phyloP scores from a whole-genome alignment of 2,329 filamentous ascomycete species.

The Penicillium frequentans region DNA sequence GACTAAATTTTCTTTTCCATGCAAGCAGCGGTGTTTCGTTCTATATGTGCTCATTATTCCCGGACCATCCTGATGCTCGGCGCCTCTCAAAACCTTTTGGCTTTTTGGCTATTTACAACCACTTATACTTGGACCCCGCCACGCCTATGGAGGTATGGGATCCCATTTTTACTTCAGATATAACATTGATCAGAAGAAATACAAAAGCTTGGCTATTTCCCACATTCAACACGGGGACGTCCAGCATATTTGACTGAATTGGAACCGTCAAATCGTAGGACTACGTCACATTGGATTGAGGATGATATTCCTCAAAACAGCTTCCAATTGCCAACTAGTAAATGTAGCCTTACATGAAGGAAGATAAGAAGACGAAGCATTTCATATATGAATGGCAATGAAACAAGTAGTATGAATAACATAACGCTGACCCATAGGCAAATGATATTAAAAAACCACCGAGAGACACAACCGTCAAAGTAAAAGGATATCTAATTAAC shows the following conservation, averaged over 20 bases:
- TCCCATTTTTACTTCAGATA: not conserved
- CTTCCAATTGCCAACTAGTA: too few species aligned
- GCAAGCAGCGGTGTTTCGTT: constrained; percentile 9
- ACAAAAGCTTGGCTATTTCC: not conserved
- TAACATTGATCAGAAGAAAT: constrained; percentile 4
- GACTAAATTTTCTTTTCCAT: constrained; percentile 1
- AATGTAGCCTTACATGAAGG: not conserved
- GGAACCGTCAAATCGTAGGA: not conserved
- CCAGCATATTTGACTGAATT: not conserved
- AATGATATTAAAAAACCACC: not conserved
- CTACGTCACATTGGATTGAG: too few species aligned
- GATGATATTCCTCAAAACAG: too few species aligned
- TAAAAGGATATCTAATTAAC: too few species aligned
- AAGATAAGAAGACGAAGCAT: not conserved
- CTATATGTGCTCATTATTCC: not conserved
- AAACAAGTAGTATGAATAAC: not conserved
- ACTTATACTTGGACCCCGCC: not conserved
- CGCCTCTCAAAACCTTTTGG: not conserved
- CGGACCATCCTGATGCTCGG: not conserved
- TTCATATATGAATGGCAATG: not conserved
- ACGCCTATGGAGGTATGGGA: not conserved
- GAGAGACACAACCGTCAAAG: not conserved
- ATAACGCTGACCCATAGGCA: not conserved
- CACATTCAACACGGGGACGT: constrained; percentile 28
- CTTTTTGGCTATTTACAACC: not conserved